Evolutionary conservation across 495 filamentous ascomycete species (phyloP), one percentile per base, ranked within the genome.

Genomic region (Neurospora sp.): DNA sequence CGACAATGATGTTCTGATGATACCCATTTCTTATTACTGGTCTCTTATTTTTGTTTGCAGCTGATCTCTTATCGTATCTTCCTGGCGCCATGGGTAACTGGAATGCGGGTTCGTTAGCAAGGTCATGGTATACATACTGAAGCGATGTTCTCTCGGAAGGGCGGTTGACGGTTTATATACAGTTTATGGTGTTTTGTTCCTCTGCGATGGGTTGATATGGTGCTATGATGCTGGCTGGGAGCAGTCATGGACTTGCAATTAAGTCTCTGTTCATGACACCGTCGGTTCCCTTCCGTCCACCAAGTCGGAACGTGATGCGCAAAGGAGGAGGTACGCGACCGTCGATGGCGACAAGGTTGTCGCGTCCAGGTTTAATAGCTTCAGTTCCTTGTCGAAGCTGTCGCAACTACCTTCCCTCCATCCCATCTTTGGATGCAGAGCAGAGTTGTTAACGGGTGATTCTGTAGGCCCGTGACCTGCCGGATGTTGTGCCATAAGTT

Each of bases 1-100:
- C 84, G 31, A 78, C 21, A 70, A 77, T 62, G 74, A 15, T 42
- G 13, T 28, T 62, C 24, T 62, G 13, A 62, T 62, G 71, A 76
- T 73, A 73, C 72, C 76, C 74, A 42, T 48, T 73, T 70, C 24
- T 37, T 71, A 39, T 69, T 34, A 48, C 11, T 4, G 39, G 37
- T 34, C 7, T 11, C 1, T 69, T 31, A 4, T 5, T 34, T 21
- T 38, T n/a, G 6, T 37, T 10, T 11, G 38, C 13, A 43, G 31
- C 7, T 70, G 10, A 36, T 36, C 19, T 21, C 38, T 19, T 19
- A 28, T 69, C 37, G 31, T 34, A 21, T 5, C 8, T 37, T 9
- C 28, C 17, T 38, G 43, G 31, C 39, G 71, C 40, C 39, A 24
- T 24, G 40, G 39, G 8, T 10, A 10, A 3, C 9, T 38, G 38